These are phyloP conservation scores for Rhizophagus sp. DNA, from an alignment of 192 early-diverging fungal species.

Conservation along the genomic window DNA sequence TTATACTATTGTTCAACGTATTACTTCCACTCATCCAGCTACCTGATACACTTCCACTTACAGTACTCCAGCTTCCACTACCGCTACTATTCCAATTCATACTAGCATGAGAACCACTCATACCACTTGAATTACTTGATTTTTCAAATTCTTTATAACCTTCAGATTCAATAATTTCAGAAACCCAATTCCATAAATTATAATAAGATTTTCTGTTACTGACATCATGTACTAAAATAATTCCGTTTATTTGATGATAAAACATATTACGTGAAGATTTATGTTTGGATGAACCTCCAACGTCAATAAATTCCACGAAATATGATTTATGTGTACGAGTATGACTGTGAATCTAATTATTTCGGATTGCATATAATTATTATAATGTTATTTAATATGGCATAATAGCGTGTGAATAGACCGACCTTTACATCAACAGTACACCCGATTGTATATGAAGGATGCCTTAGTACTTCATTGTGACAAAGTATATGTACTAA, in stretches of 20 bases:
- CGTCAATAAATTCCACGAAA: slow-evolving; percentile 60
- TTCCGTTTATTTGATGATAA: slow-evolving; percentile 47
- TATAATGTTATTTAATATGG: background rate
- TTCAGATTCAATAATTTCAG: slow-evolving; percentile 23
- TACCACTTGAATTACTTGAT: background rate
- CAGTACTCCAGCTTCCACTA: background rate
- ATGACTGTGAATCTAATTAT: slow-evolving; percentile 34
- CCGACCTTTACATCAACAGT: slow-evolving; percentile 50
- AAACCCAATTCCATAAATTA: slow-evolving; percentile 58
- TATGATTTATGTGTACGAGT: slow-evolving; percentile 33
- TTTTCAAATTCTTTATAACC: slow-evolving; percentile 25
- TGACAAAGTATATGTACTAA: slow-evolving; percentile 55
- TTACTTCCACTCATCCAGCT: background rate
- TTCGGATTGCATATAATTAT: background rate
- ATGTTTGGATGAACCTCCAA: slow-evolving; percentile 49
- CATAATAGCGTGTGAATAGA: background rate
- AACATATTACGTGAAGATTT: slow-evolving; percentile 50
- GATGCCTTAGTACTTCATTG: slow-evolving; percentile 39
- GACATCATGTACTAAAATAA: slow-evolving; percentile 56
- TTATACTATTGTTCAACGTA: background rate
- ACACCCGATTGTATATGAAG: slow-evolving; percentile 51
- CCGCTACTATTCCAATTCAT: background rate
- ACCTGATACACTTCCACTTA: background rate
- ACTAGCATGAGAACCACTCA: background rate
- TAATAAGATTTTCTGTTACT: slow-evolving; percentile 53